Evolutionary conservation across 306 rosid genomes (phyloP), one percentile per base, ranked within the genome.

Genomic region (Alnus rubra): DNA sequence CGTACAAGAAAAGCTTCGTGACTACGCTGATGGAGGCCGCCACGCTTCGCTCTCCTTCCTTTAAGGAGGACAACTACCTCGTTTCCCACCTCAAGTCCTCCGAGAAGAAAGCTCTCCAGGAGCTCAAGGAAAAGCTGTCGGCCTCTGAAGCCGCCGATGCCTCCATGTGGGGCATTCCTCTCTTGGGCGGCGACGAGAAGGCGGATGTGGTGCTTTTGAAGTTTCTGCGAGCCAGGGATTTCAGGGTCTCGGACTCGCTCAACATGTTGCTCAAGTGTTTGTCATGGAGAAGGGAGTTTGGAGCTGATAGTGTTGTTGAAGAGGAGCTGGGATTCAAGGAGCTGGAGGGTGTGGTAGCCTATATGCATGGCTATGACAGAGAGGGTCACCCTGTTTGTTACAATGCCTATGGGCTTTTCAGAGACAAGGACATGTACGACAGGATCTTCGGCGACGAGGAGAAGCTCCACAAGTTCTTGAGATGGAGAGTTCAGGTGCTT

Each of bases 321-420:
- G 96, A 95, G 51, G 98, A 93, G 3, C 79, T 95, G 68, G 95
- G 94, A 1, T 92, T 93, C 60, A 93, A 93, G n/a, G 99, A 95
- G 76, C 96, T 95, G 3, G 99, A 95, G 81, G 98, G 98, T 0
- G 88, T 95, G 5, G 88, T 93, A 54, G 98, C 99, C 23, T 91
- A 93, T 76, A 93, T 95, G 99, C 96, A 91, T 11, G 94, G 96
- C 2, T 85, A 75, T 81, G 99, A 95, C 74, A 83, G 82, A 56
- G 93, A 86, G 39, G 98, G 98, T 0, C 97, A 93, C 81, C 99
- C 99, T 3, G 99, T 95, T 52, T 95, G 99, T 56, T 95, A 93
- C 49, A 95, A 95, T 77, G 98, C 96, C 0, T 95, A 93, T 74
- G 98, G 99, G 16, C 79, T 91, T 48, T 93, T 95, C 55, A 88